Conservation (phyloP, 768 basidiomycete species). For the Tricholomella constricta region DNA sequence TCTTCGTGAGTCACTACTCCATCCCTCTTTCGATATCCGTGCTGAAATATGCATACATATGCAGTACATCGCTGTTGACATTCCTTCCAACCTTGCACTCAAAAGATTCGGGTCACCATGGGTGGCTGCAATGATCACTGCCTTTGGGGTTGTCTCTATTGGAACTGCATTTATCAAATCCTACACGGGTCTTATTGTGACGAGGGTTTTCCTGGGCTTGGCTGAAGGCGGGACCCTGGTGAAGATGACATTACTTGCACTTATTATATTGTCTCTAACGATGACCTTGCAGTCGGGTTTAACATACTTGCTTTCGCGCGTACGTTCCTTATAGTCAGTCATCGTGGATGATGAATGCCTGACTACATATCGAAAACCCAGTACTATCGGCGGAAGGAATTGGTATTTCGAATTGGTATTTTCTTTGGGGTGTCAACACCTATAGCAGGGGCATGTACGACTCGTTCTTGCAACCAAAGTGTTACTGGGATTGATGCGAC, state of each 20-base stretch:
- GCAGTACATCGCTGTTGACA: constrained; percentile 23
- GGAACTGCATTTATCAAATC: constrained; percentile 24
- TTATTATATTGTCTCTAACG: background rate
- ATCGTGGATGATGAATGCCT: too few species aligned
- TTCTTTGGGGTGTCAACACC: constrained; percentile 36
- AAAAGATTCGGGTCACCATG: constrained; percentile 23
- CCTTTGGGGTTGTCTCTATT: constrained; percentile 22
- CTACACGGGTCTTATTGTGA: constrained; percentile 22
- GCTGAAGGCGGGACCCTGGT: constrained; percentile 29
- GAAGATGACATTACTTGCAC: background rate
- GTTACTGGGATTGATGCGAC: background rate
- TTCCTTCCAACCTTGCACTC: constrained; percentile 25
- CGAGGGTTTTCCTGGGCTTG: constrained; percentile 26
- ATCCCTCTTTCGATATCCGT: background rate
- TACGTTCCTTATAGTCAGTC: too few species aligned
- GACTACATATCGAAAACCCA: constrained; percentile 4
- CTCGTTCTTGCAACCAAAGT: background rate
- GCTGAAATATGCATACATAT: too few species aligned
- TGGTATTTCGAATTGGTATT: constrained; percentile 35
- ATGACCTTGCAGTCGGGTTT: constrained; percentile 17
- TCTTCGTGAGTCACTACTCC: constrained; percentile 17
- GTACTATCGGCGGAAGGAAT: constrained; percentile 37
- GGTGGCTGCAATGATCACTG: constrained; percentile 22
- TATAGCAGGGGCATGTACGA: constrained; percentile 37
- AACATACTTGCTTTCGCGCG: constrained; percentile 22